Evolutionary conservation across 2,329 filamentous ascomycete genomes (phyloP), one percentile per base, ranked within the genome.

Genomic region (Colletotrichum sp.): DNA sequence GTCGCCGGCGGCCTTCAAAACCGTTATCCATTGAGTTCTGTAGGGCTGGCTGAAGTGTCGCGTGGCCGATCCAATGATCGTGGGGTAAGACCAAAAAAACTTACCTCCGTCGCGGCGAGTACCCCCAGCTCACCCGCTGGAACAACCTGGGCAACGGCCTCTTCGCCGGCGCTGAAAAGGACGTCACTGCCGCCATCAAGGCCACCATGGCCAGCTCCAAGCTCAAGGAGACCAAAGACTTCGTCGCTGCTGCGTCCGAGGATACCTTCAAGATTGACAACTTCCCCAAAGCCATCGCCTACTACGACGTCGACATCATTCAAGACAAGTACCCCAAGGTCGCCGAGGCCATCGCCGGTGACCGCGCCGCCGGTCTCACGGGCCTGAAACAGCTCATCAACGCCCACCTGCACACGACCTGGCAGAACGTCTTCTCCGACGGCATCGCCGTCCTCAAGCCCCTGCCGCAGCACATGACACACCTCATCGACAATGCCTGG

Each of bases 381-480:
- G 87, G 90, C 66, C 90, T 98, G 39, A 93, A 94, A 74, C 87
- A 91, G 61, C 89, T 98, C 75, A 94, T 98, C 82, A 96, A 94
- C 80, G 90, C 93, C 3, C 97, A 98, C 83, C 89, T 98, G 6
- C 96, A 98, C 82, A 90, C 90, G 70, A 94, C 93, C 13, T 98
- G 97, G 91, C 95, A 97, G 81, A 94, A 93, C 79, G 89, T 89
- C 27, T 98, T 97, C 83, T 87, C 91, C 2, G 89, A 90, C 52
- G 96, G 97, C 34, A 93, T 98, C 73, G 91, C 93, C 7, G 92
- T 98, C 5, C 87, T 98, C 58, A 96, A 97, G 82, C 96, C 96
- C 0, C 89, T 94, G 25, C 91, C 94, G 2, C 87, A 94, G 67
- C 92, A 96, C 82, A 96, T 94, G 52, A 94, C 94, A 2, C 89